These are phyloP conservation scores for Cerrena zonata DNA, from an alignment of 1,284 basidiomycete genomes.

Conservation along the genomic window DNA sequence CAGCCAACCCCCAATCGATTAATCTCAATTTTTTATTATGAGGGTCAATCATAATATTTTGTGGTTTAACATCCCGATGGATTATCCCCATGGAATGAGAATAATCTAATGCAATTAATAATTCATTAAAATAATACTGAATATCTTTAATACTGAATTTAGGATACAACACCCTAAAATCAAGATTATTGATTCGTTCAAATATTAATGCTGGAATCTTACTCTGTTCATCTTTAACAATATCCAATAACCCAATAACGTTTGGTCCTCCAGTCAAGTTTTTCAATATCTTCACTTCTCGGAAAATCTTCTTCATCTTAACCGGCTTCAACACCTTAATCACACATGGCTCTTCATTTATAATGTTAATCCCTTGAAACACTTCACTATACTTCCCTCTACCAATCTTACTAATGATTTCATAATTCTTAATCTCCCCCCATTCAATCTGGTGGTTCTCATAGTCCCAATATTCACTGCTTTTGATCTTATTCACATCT, in stretches of 20 bases:
- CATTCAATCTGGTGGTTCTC: no score
- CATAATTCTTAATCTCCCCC: slow-evolving; percentile 96
- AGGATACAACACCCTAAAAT: slow-evolving; percentile 96
- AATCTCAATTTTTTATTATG: slow-evolving; percentile 86
- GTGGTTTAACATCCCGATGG: slow-evolving; percentile 98
- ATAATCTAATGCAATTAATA: slow-evolving; percentile 95
- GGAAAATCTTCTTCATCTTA: slow-evolving; percentile 99
- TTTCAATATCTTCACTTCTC: slow-evolving; percentile 98
- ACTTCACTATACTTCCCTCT: slow-evolving; percentile 96
- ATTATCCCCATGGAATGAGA: slow-evolving; percentile 99
- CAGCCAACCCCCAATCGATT: slow-evolving; percentile 98
- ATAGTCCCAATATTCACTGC: no score
- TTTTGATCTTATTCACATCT: no score
- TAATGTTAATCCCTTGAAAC: slow-evolving; percentile 93
- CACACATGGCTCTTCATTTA: slow-evolving; percentile 91
- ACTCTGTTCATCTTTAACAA: slow-evolving; percentile 87
- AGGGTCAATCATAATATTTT: slow-evolving; percentile 99
- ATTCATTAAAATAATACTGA: slow-evolving; percentile 93
- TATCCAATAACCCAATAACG: slow-evolving; percentile 84
- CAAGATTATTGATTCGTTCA: slow-evolving; percentile 98
- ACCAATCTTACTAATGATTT: slow-evolving; percentile 95
- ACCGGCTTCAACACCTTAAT: slow-evolving; percentile 99
- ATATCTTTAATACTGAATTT: slow-evolving; percentile 93
- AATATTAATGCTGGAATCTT: slow-evolving; percentile 97
- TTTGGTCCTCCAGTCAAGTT: slow-evolving; percentile 95